Evolutionary conservation across 202 grass and related monocot species (phyloP).

Genomic region (Zoysia matrella): DNA sequence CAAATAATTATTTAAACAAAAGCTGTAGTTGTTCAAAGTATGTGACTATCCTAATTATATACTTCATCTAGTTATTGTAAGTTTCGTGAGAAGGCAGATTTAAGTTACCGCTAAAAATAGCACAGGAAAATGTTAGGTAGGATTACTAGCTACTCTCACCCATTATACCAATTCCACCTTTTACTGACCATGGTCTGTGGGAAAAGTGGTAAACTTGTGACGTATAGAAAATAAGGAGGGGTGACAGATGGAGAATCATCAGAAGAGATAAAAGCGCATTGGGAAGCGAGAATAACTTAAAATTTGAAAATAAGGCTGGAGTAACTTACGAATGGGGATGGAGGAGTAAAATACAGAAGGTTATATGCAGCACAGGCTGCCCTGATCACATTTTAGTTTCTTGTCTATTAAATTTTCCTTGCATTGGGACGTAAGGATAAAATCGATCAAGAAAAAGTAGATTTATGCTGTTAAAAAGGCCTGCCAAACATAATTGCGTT

Average conservation of each 20-base stretch:
- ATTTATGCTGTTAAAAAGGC: background rate
- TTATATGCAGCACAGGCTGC: background rate
- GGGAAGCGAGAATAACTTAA: too few relatives aligned
- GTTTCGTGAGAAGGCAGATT: background rate
- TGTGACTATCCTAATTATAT: background rate
- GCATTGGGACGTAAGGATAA: background rate
- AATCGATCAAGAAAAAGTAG: constrained; percentile 8
- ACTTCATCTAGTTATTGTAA: background rate
- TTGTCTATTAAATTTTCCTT: constrained; percentile 13
- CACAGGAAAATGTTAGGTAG: background rate
- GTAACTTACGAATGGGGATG: too few relatives aligned
- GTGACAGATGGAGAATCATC: too few relatives aligned
- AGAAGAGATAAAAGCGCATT: too few relatives aligned
- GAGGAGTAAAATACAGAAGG: constrained; percentile 1
- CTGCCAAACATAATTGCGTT: constrained; percentile 13
- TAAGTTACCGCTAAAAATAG: background rate
- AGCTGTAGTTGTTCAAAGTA: background rate
- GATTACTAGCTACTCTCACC: background rate
- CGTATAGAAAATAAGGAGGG: too few relatives aligned
- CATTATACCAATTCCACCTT: too few relatives aligned
- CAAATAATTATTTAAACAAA: background rate
- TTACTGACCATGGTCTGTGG: too few relatives aligned
- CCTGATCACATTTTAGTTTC: constrained; percentile 10
- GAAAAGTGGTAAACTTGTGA: too few relatives aligned
- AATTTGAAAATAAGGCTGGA: too few relatives aligned